phyloP scores from a whole-genome alignment of 106 monocot species.

The Vanilla planifolia region DNA sequence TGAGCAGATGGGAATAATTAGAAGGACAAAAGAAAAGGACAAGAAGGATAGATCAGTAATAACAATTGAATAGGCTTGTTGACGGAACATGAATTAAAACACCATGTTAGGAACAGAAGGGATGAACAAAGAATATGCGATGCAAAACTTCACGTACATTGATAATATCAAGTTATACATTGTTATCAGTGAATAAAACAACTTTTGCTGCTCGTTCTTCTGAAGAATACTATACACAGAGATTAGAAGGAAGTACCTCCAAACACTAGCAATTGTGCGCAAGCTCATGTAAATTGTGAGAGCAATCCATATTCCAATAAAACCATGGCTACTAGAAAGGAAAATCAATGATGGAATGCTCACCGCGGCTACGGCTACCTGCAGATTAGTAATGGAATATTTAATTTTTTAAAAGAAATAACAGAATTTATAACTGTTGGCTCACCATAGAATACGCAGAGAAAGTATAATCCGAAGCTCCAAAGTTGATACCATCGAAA shows the following conservation, averaged over 20 bases:
- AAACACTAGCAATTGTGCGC: conserved; percentile 42
- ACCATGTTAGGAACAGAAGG: too few species aligned
- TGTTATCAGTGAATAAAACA: too few species aligned
- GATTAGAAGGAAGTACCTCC: conserved; percentile 30
- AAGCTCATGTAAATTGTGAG: conserved; percentile 55
- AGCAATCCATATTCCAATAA: conserved; percentile 54
- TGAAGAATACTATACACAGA: background rate
- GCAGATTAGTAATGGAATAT: conserved; percentile 3
- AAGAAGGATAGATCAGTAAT: too few species aligned
- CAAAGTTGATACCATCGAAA: conserved; percentile 54
- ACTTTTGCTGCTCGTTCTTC: too few species aligned
- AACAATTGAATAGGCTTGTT: background rate
- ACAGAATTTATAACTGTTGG: background rate
- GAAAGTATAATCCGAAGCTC: conserved; percentile 53
- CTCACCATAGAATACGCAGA: conserved; percentile 50
- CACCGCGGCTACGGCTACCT: conserved; percentile 35
- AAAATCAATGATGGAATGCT: conserved; percentile 37
- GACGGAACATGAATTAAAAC: too few species aligned
- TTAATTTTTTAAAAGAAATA: background rate
- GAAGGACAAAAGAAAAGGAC: too few species aligned
- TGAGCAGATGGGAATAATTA: too few species aligned
- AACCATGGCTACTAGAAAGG: conserved; percentile 39
- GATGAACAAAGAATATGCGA: too few species aligned
- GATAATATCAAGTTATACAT: too few species aligned
- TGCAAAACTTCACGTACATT: too few species aligned